Evolutionary conservation across 2,329 filamentous ascomycete genomes (phyloP), one percentile per base, ranked within the genome.

Genomic region (Penicillium griseofulvum): DNA sequence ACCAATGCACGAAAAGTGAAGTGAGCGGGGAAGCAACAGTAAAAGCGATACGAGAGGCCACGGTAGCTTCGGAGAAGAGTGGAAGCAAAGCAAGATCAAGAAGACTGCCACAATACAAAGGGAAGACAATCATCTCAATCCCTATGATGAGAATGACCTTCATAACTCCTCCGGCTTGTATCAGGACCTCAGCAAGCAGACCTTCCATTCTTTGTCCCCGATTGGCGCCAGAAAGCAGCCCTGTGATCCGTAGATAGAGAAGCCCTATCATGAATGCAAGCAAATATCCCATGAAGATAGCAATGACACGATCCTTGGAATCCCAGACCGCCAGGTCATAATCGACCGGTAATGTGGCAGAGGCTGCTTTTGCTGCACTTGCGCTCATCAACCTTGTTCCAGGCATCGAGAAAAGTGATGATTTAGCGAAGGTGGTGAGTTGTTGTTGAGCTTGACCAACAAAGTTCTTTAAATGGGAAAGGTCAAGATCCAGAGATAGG

Each of bases 91-190:
- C 94, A 43, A 90, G 75, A 70, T 99, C 94, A 33, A 99, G 85
- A 1, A 99, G 82, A 34, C 96, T 80, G 5, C 94, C 94, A 67
- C 94, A 99, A 72, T 99, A 99, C 1, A 99, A 80, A 0, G 94
- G 94, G 68, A 99, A 99, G 7, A 92, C 86, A 34, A 99, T 86
- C 94, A 99, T 99, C 76, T 99, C 94, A 65, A 99, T 99, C 61
- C 92, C 94, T 62, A 99, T 99, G 67, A 99, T 97, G 57, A 97
- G 78, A 48, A 99, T 96, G 22, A 99, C 94, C 73, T 99, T 99
- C 80, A 97, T 86, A 10, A 99, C 93, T 14, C 95, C 94, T 39
- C 94, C 95, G 45, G 94, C 94, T 79, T 99, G 95, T 60, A 91
- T 87, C 22, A 99, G 80, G 1, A 87, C 82, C 60, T 97, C 93